Percentiles rank a stretch among this genome's conserved stretches.
These are phyloP conservation scores for Sugiyamaella floridensis DNA, from an alignment of 805 yeast genomes.

Conservation along the genomic window DNA sequence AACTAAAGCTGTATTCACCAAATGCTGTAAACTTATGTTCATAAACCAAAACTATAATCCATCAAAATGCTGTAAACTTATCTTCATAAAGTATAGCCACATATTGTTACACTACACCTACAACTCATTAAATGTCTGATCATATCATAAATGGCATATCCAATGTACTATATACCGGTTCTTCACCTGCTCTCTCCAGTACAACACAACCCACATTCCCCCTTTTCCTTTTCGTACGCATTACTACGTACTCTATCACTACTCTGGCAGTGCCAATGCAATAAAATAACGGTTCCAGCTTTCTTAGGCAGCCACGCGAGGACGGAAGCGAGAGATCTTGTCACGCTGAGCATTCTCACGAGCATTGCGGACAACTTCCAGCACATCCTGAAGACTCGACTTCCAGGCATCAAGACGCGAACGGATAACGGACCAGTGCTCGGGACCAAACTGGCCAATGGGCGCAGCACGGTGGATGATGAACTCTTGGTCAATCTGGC, in stretches of 20 bases:
- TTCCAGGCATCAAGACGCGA: constrained; percentile 33
- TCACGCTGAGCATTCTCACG: constrained; percentile 23
- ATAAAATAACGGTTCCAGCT: background rate
- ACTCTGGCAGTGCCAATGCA: background rate
- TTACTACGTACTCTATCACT: constrained; percentile 1
- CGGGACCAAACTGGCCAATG: constrained; percentile 32
- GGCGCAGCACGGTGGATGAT: constrained; percentile 32
- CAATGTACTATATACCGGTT: too few species aligned
- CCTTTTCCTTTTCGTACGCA: background rate
- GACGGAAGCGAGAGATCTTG: constrained; percentile 6
- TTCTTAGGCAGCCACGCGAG: constrained; percentile 4
- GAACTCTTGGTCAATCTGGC: constrained; percentile 33
- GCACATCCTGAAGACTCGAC: constrained; percentile 26
- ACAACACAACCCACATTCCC: too few species aligned
- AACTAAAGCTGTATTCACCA: too few species aligned
- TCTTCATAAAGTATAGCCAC: too few species aligned
- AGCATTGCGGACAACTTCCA: constrained; percentile 26
- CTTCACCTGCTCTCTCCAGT: too few species aligned
- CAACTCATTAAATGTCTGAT: too few species aligned
- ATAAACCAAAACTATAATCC: too few species aligned
- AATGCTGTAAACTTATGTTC: too few species aligned
- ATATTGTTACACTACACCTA: too few species aligned
- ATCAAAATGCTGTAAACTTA: too few species aligned
- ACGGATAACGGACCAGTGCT: constrained; percentile 34
- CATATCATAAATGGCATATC: too few species aligned